Evolutionary conservation across 2,329 filamentous ascomycete species (phyloP), one percentile per base, ranked within the genome.

Genomic region (Thermomyces lanuginosus): DNA sequence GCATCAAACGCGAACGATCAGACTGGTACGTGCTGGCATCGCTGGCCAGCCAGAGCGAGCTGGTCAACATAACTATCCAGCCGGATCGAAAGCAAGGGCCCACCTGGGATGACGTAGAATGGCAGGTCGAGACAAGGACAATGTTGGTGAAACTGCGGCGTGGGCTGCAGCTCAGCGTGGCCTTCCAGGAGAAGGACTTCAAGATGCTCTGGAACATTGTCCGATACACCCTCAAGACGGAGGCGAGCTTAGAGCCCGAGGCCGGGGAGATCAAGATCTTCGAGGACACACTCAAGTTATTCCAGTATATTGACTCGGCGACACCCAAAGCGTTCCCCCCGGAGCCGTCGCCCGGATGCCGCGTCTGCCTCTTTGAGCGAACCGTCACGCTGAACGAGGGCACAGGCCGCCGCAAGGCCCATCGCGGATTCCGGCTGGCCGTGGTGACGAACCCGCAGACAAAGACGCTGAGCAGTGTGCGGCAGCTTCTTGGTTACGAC

Each of bases 21-120:
- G 74, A 82, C 29, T 71, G 73, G 30, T 70, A 72, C 27, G 65
- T 84, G 5, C 71, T 74, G 26, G 72, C 83, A 26, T 61, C 79
- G 4, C 64, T 92, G 29, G 72, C 77, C 8, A 92, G 78, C 48
- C 82, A 92, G 51, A 78, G 73, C 39, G 75, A 78, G 8, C 63
- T 76, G 11, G 64, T 92, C 32, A 81, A 83, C 38, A 56, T 92
- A 18, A 60, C 67, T 24, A 72, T 93, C 8, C 76, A 79, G 41
- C 61, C 66, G 14, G 72, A 73, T 42, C 72, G 72, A 39, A 71
- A 67, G 36, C 56, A 61, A 5, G 78, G 78, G 0, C 69, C 78
- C 2, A 74, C 69, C 0, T 92, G 83, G 83, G 70, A 80, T 5
- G 77, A 89, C 45, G 68, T 92, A 4, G 66, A 70, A 21, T 92